Evolutionary conservation across 768 basidiomycete genomes (phyloP).

Genomic region (Trametes punicea): DNA sequence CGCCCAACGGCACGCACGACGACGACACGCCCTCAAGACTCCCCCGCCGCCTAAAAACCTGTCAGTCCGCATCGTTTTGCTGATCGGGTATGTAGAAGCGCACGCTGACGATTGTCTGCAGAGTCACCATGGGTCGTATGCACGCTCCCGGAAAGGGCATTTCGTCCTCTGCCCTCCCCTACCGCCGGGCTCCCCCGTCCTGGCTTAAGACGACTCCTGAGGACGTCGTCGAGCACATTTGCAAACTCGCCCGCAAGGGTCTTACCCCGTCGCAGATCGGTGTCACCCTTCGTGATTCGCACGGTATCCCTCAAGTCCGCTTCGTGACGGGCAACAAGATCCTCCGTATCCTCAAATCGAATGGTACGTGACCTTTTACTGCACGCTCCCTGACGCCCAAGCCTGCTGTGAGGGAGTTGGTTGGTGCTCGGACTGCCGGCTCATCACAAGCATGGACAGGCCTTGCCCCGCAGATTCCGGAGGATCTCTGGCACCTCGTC

Average conservation of each 20-base stretch:
- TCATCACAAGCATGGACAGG: slow-evolving; percentile 52
- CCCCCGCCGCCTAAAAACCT: slow-evolving; percentile 32
- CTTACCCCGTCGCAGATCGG: slow-evolving; percentile 97
- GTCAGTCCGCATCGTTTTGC: slow-evolving; percentile 29
- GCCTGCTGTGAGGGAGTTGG: slow-evolving; percentile 15
- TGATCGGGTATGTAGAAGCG: background rate
- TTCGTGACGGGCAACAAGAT: slow-evolving; percentile 99
- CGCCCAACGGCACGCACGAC: slow-evolving; percentile 30
- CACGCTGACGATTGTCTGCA: slow-evolving; percentile 16
- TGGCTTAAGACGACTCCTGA: slow-evolving; percentile 98
- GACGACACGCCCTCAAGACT: slow-evolving; percentile 44
- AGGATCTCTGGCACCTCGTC: slow-evolving; percentile 99
- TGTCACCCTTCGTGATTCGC: slow-evolving; percentile 95
- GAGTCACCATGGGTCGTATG: slow-evolving; percentile 86
- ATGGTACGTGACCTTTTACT: slow-evolving; percentile 55
- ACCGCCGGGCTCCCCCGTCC: slow-evolving; percentile 88
- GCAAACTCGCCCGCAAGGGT: slow-evolving; percentile 97
- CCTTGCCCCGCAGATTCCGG: slow-evolving; percentile 95
- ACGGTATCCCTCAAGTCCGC: slow-evolving; percentile 97
- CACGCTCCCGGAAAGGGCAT: slow-evolving; percentile 99
- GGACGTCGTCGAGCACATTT: slow-evolving; percentile 94
- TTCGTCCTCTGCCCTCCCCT: slow-evolving; percentile 97
- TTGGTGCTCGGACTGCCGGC: background rate
- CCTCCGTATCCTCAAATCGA: slow-evolving; percentile 92
- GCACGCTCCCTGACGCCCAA: slow-evolving; percentile 4